These are phyloP conservation scores for Exophiala aquamarina DNA, from an alignment of 2,329 filamentous ascomycete genomes.

Conservation along the genomic window DNA sequence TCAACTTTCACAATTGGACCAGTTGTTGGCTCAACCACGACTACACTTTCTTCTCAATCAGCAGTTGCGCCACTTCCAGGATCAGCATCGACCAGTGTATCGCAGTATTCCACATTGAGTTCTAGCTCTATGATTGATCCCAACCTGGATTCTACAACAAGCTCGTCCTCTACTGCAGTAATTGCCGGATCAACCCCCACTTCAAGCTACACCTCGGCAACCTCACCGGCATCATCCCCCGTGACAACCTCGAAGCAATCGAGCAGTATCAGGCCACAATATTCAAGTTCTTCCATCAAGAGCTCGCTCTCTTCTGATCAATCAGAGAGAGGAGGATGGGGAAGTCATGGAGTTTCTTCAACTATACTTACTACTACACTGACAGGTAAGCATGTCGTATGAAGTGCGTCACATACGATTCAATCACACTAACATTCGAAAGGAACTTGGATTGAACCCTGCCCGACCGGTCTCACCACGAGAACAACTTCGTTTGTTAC, in stretches of 20 bases:
- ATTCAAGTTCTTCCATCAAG: background rate
- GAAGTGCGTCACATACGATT: background rate
- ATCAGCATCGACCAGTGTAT: background rate
- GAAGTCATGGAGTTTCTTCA: no score
- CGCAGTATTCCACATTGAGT: background rate
- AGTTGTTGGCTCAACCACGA: background rate
- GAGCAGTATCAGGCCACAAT: background rate
- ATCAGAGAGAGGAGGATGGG: no score
- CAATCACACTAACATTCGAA: background rate
- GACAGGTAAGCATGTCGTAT: background rate
- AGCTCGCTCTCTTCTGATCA: background rate
- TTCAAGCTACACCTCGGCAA: no score
- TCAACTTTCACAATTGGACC: no score
- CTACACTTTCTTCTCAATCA: background rate
- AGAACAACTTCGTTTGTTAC: constrained; percentile 2
- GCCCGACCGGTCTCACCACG: constrained; percentile 6
- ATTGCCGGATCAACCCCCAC: no score
- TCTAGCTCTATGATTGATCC: background rate
- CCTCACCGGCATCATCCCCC: no score
- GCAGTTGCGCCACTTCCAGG: background rate
- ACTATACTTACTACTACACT: background rate
- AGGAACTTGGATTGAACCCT: constrained; percentile 11
- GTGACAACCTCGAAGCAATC: no score
- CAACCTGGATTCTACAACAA: background rate
- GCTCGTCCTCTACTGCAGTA: background rate